Evolutionary conservation across 1,284 basidiomycete genomes (phyloP).

Genomic region (Schizopora paradoxa): DNA sequence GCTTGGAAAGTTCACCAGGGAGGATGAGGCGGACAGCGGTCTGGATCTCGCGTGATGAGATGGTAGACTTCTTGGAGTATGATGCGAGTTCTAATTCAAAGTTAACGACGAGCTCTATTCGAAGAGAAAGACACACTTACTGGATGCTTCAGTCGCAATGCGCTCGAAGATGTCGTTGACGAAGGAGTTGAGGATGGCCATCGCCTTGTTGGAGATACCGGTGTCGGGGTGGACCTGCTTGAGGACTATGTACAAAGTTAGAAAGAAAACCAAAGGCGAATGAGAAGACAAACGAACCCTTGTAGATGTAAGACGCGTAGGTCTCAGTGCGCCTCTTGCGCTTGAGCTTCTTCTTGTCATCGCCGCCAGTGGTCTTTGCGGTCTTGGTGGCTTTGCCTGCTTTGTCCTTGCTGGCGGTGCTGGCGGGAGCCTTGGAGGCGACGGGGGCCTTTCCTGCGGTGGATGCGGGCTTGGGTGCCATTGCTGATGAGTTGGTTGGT

Average conservation of each 20-base stretch:
- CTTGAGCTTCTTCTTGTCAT: conserved; percentile 77
- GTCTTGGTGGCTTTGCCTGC: conserved; percentile 73
- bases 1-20: conserved; percentile 60
- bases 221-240: conserved; percentile 56
- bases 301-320: conserved; percentile 94
- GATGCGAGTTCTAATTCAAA: conserved; percentile 38
- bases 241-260: conserved; percentile 28
- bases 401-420: conserved; percentile 67
- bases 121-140: conserved; percentile 23
- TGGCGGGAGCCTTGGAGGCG: conserved; percentile 68
- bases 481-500: conserved; percentile 26
- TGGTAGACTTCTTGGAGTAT: conserved; percentile 57
- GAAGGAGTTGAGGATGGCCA: conserved; percentile 53
- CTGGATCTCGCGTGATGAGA: conserved; percentile 56
- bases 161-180: conserved; percentile 53
- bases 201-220: conserved; percentile 56
- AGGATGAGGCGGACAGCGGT: conserved; percentile 53
- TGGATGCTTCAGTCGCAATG: conserved; percentile 49
- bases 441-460: conserved; percentile 81
- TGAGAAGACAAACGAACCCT: conserved; percentile 48
- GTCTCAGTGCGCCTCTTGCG: conserved; percentile 88
- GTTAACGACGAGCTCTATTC: conserved; percentile 22
- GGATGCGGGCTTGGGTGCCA: conserved; percentile 79
- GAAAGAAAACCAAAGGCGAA: background rate
- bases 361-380: conserved; percentile 53